A percentile compares a stretch with the other conserved stretches of the same genome.
phyloP scores from a whole-genome alignment of 1,284 basidiomycete species.

The Cryptococcus deneoformans region DNA sequence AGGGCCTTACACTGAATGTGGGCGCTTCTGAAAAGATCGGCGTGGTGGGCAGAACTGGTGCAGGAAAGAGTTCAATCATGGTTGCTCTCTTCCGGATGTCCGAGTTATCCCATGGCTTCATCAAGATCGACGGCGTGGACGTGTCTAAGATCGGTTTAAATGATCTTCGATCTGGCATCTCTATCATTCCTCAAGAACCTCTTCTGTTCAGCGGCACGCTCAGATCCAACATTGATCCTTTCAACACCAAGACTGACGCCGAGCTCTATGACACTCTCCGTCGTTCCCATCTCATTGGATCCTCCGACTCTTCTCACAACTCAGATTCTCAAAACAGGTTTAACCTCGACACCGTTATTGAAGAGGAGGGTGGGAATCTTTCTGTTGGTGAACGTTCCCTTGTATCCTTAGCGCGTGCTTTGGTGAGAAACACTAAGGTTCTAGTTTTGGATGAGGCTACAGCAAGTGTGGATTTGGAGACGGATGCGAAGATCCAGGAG shows the following conservation, averaged over 20 bases:
- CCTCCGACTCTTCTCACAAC: conserved; percentile 8
- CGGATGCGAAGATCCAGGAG: conserved; percentile 66
- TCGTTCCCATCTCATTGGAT: conserved; percentile 66
- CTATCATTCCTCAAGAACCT: conserved; percentile 84
- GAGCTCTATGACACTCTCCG: conserved; percentile 77
- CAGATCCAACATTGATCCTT: conserved; percentile 67
- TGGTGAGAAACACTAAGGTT: conserved; percentile 56
- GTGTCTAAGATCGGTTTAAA: conserved; percentile 54
- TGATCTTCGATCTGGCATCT: conserved; percentile 52
- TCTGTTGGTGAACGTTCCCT: conserved; percentile 64
- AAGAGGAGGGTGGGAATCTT: conserved; percentile 81
- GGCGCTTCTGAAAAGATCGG: conserved; percentile 55
- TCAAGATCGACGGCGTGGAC: conserved; percentile 52
- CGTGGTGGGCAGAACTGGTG: conserved; percentile 53
- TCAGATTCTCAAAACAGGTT: conserved; percentile 55
- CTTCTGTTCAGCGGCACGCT: conserved; percentile 58
- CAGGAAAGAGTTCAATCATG: conserved; percentile 61
- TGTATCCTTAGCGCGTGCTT: conserved; percentile 66
- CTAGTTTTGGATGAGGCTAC: conserved; percentile 61
- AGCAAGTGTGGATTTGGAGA: conserved; percentile 60
- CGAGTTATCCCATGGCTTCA: conserved; percentile 49
- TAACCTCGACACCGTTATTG: conserved; percentile 73
- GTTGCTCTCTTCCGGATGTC: conserved; percentile 55
- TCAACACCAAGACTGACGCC: conserved; percentile 69
- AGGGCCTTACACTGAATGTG: conserved; percentile 59